Base-by-base conservation (phyloP, 2,329 filamentous ascomycete genomes). In the Exophiala spinifera region DNA sequence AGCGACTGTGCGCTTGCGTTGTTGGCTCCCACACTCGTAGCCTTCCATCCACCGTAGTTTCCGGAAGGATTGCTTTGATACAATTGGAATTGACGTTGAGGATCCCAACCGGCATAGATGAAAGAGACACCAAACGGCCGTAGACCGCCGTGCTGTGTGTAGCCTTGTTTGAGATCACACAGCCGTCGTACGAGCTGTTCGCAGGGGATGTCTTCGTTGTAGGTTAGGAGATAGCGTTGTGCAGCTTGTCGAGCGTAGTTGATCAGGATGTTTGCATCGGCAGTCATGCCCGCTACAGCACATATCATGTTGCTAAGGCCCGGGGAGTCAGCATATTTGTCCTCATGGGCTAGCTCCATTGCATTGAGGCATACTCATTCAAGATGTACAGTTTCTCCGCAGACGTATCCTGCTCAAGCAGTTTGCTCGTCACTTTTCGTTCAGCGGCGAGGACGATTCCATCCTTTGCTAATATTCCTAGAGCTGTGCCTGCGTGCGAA, bases 381-480 rank as follows among this genome's bases (percentile, higher is more conserved):
- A 99, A 79, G 68, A 96, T 96, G 76, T 99, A 99, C 65, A 99
- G 89, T 85, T 99, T 99, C 86, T 99, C 94, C 47, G 94, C 95
- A 51, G 94, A 97, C 62, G 95, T 99, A 77, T 99, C 94, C 79
- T 99, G 95, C 81, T 99, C 94, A 70, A 99, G 77, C 70, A 99
- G 81, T 84, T 99, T 99, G 76, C 94, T 97, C 59, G 94, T 99
- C 67, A 99, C 94, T 79, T 99, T 99, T 72, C 94, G 85, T 83
- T 99, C 94, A 42, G 95, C 94, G 53, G 95, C 94, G 53, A 99
- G 84, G 58, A 99, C 94, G 69, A 99, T 99, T 67, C 94, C 94
- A 83, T 99, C 94, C 75, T 95, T 91, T 63, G 95, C 94, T 63
- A 99, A 81, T 70, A 99, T 96, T 52, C 94, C 94, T 67, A 99